Evolutionary conservation across 2,329 filamentous ascomycete species (phyloP).

Genomic region (Paecilomyces dactylethromorphus): DNA sequence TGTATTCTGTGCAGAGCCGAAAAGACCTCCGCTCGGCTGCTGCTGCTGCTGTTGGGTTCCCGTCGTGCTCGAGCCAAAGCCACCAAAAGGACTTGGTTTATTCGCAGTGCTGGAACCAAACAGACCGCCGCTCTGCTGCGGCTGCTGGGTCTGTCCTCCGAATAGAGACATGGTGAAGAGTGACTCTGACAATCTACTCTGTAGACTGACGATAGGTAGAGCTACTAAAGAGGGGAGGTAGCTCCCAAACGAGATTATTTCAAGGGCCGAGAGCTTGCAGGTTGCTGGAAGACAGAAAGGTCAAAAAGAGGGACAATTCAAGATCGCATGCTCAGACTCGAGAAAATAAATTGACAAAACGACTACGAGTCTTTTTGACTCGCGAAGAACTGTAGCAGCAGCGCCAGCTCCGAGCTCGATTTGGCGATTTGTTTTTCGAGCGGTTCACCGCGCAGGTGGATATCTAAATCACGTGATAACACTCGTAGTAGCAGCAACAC

Average conservation of each 20-base stretch:
- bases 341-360: constrained; percentile 1
- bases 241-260: neutral
- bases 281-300: neutral
- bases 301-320: neutral
- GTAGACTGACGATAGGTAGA: neutral
- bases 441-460: neutral
- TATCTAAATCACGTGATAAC: constrained; percentile 2
- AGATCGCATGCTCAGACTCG: neutral
- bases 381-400: neutral
- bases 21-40: constrained; percentile 23
- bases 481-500: neutral
- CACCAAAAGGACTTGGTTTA: constrained; percentile 34
- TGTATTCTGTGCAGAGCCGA: constrained; percentile 18
- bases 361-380: neutral
- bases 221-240: neutral
- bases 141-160: constrained; percentile 17
- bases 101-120: constrained; percentile 24
- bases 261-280: neutral
- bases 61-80: constrained; percentile 15
- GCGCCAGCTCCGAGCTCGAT: neutral
- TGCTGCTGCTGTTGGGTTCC: constrained; percentile 20
- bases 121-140: constrained; percentile 15
- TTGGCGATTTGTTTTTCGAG: constrained; percentile 6
- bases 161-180: constrained; percentile 33
- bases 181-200: neutral